Evolutionary conservation across 2,329 filamentous ascomycete species (phyloP).

Genomic region (Cadophora sp.): DNA sequence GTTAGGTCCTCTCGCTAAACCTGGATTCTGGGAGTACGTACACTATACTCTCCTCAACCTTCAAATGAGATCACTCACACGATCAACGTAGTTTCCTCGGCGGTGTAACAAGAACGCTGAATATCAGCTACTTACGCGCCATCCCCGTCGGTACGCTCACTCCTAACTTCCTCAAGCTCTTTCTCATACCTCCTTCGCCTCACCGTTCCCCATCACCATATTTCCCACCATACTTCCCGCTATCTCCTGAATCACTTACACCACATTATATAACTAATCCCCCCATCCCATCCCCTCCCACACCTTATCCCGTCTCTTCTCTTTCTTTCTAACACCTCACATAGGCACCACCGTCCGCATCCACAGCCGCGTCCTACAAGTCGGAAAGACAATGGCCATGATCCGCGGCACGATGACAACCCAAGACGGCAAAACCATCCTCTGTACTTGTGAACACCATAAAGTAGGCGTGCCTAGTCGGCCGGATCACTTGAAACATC

Average conservation of each 20-base stretch:
- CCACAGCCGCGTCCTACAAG: slow-evolving; percentile 50
- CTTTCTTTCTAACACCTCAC: slow-evolving; percentile 8
- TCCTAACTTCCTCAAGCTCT: background rate
- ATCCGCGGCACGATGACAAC: slow-evolving; percentile 57
- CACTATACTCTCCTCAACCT: slow-evolving; percentile 14
- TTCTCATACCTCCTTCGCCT: no score
- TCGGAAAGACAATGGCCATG: slow-evolving; percentile 58
- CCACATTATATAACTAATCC: background rate
- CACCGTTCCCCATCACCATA: background rate
- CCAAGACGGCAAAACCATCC: slow-evolving; percentile 53
- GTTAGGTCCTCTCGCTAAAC: slow-evolving; percentile 53
- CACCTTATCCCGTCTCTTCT: background rate
- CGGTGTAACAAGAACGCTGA: slow-evolving; percentile 56
- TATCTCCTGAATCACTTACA: background rate
- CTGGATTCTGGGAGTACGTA: slow-evolving; percentile 56
- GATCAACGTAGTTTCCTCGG: slow-evolving; percentile 49
- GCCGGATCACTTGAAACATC: slow-evolving; percentile 48
- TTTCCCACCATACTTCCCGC: background rate
- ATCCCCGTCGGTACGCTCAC: slow-evolving; percentile 50
- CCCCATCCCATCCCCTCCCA: background rate
- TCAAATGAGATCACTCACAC: background rate
- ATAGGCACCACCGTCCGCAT: slow-evolving; percentile 51
- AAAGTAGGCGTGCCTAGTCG: slow-evolving; percentile 54
- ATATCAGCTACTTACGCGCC: slow-evolving; percentile 57
- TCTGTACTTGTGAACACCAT: slow-evolving; percentile 59